A percentile compares a stretch with the other conserved stretches of the same genome.
phyloP scores from a whole-genome alignment of 371 early-diverging fungal species.

The Rhizomucor pusillus region DNA sequence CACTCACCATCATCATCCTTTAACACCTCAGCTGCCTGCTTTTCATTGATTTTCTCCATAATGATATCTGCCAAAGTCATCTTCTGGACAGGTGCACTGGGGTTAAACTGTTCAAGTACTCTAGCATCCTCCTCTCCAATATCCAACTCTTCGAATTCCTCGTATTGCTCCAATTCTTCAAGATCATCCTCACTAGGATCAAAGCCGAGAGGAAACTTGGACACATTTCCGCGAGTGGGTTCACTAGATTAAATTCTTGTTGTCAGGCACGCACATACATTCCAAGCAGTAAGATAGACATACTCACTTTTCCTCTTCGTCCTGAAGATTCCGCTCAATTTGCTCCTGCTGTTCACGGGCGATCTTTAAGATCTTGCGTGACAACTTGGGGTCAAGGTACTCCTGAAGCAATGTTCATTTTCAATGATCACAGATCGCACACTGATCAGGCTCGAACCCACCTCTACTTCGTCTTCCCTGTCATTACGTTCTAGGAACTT shows the following conservation, averaged over 20 bases:
- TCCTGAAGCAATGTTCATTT: slow-evolving; percentile 31
- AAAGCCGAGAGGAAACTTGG: slow-evolving; percentile 32
- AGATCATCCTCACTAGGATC: slow-evolving; percentile 52
- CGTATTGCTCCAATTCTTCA: slow-evolving; percentile 59
- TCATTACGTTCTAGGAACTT: slow-evolving; percentile 64
- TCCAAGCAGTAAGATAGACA: background rate
- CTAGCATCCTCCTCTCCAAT: slow-evolving; percentile 76
- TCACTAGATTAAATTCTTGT: background rate
- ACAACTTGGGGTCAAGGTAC: slow-evolving; percentile 86
- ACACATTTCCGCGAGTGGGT: slow-evolving; percentile 8
- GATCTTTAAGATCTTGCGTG: slow-evolving; percentile 83
- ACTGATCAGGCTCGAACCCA: slow-evolving; percentile 1
- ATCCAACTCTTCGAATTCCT: slow-evolving; percentile 56
- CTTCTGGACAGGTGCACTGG: slow-evolving; percentile 76
- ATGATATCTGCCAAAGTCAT: slow-evolving; percentile 92
- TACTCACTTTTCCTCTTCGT: slow-evolving; percentile 27
- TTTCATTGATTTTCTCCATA: slow-evolving; percentile 88
- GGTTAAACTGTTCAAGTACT: slow-evolving; percentile 86
- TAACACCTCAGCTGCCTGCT: slow-evolving; percentile 49
- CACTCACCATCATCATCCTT: slow-evolving; percentile 22
- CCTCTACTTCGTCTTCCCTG: slow-evolving; percentile 45
- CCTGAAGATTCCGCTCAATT: slow-evolving; percentile 47
- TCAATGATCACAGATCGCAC: background rate
- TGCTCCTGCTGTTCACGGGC: slow-evolving; percentile 93
- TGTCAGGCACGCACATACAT: too few relatives aligned